Evolutionary conservation across 495 filamentous ascomycete genomes (phyloP).

Genomic region (Aspergillus campestris): DNA sequence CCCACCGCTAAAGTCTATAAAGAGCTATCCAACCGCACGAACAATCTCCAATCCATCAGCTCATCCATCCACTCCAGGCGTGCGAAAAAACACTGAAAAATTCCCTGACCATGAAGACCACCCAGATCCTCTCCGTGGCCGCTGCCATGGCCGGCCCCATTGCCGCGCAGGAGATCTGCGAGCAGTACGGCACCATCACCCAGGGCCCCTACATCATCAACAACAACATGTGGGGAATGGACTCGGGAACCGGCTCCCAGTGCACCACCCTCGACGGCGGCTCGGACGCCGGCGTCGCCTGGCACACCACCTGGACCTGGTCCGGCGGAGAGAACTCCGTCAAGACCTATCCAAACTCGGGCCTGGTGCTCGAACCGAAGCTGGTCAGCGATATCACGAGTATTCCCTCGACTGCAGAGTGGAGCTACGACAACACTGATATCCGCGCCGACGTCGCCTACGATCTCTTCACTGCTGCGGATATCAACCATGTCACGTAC

Average conservation of each 20-base stretch:
- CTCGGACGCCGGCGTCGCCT: slow-evolving; percentile 21
- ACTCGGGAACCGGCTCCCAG: slow-evolving; percentile 28
- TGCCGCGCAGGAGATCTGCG: slow-evolving; percentile 22
- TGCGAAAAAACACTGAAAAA: no score
- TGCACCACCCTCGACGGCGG: slow-evolving; percentile 31
- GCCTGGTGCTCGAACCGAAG: slow-evolving; percentile 19
- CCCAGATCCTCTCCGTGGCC: neutral
- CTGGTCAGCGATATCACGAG: slow-evolving; percentile 24
- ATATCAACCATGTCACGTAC: slow-evolving; percentile 34
- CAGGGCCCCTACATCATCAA: slow-evolving; percentile 30
- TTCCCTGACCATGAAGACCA: slow-evolving; percentile 3
- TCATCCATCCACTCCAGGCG: no score
- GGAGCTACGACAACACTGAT: slow-evolving; percentile 30
- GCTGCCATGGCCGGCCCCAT: slow-evolving; percentile 3
- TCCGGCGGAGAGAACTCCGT: slow-evolving; percentile 29
- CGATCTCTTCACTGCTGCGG: slow-evolving; percentile 39
- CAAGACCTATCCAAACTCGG: slow-evolving; percentile 39
- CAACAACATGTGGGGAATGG: slow-evolving; percentile 41
- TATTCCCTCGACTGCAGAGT: slow-evolving; percentile 29
- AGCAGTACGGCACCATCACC: slow-evolving; percentile 28
- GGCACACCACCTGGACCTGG: slow-evolving; percentile 38
- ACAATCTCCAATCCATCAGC: no score
- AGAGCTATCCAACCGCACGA: no score
- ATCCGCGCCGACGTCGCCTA: slow-evolving; percentile 39
- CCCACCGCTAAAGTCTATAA: no score